Base-by-base conservation (phyloP, 257 asterid genomes). In the Nicotiana benthamiana region DNA sequence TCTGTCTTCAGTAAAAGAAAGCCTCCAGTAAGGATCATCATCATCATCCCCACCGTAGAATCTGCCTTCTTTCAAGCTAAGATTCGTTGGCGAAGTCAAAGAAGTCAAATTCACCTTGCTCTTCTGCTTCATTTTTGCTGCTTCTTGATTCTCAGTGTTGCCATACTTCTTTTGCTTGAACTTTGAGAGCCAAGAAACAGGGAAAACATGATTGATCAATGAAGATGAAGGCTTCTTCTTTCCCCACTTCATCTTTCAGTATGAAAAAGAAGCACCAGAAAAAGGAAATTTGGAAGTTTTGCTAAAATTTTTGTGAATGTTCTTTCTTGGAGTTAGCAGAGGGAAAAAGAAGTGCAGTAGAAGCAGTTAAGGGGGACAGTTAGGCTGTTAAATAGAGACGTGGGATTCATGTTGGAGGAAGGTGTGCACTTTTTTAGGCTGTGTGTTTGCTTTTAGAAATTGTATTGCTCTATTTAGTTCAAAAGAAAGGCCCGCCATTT, bases 11-110 rank as follows among this genome's bases (percentile, higher is more conserved):
- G 85, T 84, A 43, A 94, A 89, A 13, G 97, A 91, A 76, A 92
- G 85, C 86, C 91, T 85, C 97, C 97, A 91, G 27, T 87, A 91
- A 26, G 83, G 84, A 64, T 91, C 96, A 77, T 89, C 92, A 80
- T 89, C 93, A 75, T 89, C 92, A 80, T 88, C 89, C 84, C 90
- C 84, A 81, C 91, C 82, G 75, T 82, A 90, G 66, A 90, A 90
- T 36, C 93, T 84, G 28, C 91, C 88, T 80, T 86, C 83, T 36
- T 51, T 79, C 86, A 79, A 77, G 17, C 72, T 56, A 30, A 64
- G 67, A 54, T 79, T 64, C 22, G 79, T 7, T 1, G 83, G 75
- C 0, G 85, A 79, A 11, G 60, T 57, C 0, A 81, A 62, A 2
- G 88, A 74, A 26, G 88, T 34, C 26, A 46, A 78, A 43, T 79